Evolutionary conservation across 2,329 filamentous ascomycete species (phyloP).

Genomic region (Fusarium nodosum): DNA sequence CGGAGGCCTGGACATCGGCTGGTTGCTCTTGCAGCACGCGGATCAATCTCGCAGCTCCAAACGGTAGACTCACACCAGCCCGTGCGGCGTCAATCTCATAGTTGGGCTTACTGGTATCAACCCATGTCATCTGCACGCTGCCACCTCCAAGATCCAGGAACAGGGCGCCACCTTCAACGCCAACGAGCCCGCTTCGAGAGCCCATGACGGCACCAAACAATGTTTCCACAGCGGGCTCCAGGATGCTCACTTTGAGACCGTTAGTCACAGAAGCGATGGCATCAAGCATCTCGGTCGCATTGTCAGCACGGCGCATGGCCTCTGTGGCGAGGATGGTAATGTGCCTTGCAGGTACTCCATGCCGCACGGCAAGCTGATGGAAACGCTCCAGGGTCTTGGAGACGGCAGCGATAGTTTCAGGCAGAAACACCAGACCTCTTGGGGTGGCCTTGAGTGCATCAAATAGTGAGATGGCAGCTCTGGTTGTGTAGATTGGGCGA

Average conservation of each 20-base stretch:
- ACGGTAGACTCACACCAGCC: slow-evolving; percentile 70
- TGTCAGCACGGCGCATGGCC: slow-evolving; percentile 84
- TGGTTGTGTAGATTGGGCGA: slow-evolving; percentile 81
- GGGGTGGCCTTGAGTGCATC: slow-evolving; percentile 76
- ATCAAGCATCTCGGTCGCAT: slow-evolving; percentile 75
- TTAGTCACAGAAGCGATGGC: slow-evolving; percentile 72
- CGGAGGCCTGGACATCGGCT: slow-evolving; percentile 58
- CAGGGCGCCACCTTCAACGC: slow-evolving; percentile 73
- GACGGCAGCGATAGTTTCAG: slow-evolving; percentile 74
- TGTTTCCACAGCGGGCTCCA: slow-evolving; percentile 85
- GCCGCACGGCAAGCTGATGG: slow-evolving; percentile 76
- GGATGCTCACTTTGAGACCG: slow-evolving; percentile 77
- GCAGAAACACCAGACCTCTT: slow-evolving; percentile 60
- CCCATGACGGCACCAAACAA: slow-evolving; percentile 83
- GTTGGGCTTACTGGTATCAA: slow-evolving; percentile 62
- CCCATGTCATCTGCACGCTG: slow-evolving; percentile 75
- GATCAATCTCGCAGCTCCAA: slow-evolving; percentile 71
- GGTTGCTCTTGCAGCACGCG: slow-evolving; percentile 61
- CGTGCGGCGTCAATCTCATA: slow-evolving; percentile 69
- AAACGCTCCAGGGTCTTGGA: slow-evolving; percentile 77
- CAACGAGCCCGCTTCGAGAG: slow-evolving; percentile 78
- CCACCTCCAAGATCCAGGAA: slow-evolving; percentile 90
- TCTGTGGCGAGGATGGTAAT: slow-evolving; percentile 88
- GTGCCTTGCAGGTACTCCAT: slow-evolving; percentile 73
- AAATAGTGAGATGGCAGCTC: slow-evolving; percentile 86